Conservation (phyloP, 371 early-diverging fungal genomes). For the Haplosporangium sp. region DNA sequence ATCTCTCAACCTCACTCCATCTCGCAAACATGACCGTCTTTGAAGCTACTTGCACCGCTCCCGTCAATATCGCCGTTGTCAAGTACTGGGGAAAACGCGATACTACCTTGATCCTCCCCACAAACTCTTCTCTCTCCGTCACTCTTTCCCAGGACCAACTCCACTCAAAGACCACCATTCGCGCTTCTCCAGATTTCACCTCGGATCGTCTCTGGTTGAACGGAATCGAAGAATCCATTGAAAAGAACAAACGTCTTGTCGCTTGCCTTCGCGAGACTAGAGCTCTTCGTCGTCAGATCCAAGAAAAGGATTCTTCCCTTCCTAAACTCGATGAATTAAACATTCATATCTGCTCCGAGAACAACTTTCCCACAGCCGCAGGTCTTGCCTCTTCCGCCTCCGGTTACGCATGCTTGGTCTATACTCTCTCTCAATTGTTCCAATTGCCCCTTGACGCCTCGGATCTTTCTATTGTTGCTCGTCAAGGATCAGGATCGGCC, state of each 20-base stretch:
- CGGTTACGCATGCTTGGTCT: conserved; percentile 96
- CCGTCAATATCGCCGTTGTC: conserved; percentile 99
- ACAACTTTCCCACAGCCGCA: conserved; percentile 99
- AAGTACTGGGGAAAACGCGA: conserved; percentile 99
- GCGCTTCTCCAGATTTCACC: conserved; percentile 73
- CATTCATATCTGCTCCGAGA: conserved; percentile 91
- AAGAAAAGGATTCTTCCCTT: conserved; percentile 62
- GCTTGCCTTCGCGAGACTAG: conserved; percentile 89
- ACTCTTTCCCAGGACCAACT: conserved; percentile 97
- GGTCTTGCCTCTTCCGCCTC: conserved; percentile 99
- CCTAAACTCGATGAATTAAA: conserved; percentile 67
- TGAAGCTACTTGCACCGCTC: conserved; percentile 91
- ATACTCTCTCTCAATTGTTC: conserved; percentile 84
- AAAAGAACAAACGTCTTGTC: conserved; percentile 84
- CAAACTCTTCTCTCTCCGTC: conserved; percentile 96
- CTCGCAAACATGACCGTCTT: conserved; percentile 31
- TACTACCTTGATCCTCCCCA: conserved; percentile 90
- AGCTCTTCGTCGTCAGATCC: conserved; percentile 75
- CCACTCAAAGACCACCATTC: conserved; percentile 92
- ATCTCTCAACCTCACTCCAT: background rate
- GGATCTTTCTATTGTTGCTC: conserved; percentile 92
- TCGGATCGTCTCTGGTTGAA: conserved; percentile 94
- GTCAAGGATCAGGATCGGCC: conserved; percentile 97
- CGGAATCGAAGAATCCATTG: conserved; percentile 88
- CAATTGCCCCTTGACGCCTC: conserved; percentile 74